A percentile compares a stretch with the other conserved stretches of the same genome.
These are phyloP conservation scores for Gentiana dahurica DNA, from an alignment of 257 asterid species.

Conservation along the genomic window DNA sequence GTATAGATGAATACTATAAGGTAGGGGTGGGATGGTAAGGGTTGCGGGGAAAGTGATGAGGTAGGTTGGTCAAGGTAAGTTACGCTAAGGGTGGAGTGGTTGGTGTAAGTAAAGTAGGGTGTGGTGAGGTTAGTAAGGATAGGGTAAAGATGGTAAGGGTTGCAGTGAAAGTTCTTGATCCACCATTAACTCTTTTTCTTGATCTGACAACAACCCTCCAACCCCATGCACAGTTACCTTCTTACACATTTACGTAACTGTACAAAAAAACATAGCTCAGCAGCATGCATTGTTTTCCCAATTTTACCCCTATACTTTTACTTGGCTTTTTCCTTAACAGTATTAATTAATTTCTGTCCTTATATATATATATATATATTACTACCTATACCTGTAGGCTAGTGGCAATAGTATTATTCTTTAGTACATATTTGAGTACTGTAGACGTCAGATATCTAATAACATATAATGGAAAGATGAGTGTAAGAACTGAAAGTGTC, in stretches of 20 bases:
- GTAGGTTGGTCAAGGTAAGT: no score
- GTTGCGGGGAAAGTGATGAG: no score
- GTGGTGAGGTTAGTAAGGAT: no score
- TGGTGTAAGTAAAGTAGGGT: no score
- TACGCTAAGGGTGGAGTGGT: no score
- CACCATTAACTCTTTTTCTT: slow-evolving; percentile 9
- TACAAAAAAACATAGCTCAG: slow-evolving; percentile 9
- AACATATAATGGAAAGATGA: slow-evolving; percentile 7
- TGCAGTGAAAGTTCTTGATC: neutral
- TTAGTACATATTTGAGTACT: slow-evolving; percentile 7
- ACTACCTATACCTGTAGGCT: neutral
- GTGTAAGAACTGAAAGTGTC: neutral
- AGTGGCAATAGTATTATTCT: neutral
- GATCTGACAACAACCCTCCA: neutral
- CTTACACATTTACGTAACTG: slow-evolving; percentile 16
- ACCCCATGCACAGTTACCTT: slow-evolving; percentile 13
- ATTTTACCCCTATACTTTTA: slow-evolving; percentile 20
- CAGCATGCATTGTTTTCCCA: slow-evolving; percentile 10
- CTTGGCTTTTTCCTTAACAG: slow-evolving; percentile 14
- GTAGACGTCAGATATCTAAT: slow-evolving; percentile 20
- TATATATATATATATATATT: neutral
- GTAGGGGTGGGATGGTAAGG: no score
- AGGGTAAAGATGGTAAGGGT: no score
- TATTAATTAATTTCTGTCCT: slow-evolving; percentile 5
- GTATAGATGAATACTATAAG: no score